These are phyloP conservation scores for Trifolium pratense DNA, from an alignment of 306 rosid species.

Conservation along the genomic window DNA sequence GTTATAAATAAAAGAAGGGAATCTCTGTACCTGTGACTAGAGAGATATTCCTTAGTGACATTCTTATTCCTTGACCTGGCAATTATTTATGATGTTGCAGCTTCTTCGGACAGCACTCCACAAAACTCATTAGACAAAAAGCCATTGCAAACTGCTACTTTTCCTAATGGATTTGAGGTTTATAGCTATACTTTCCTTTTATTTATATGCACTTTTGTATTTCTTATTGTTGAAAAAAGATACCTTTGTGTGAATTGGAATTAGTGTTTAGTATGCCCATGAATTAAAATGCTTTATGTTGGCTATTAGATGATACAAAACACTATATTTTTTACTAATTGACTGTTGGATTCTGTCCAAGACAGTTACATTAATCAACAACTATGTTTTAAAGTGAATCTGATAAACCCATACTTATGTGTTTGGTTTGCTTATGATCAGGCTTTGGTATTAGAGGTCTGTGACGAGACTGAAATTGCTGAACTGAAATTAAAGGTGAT, in stretches of 20 bases:
- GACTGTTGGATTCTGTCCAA: conserved; percentile 16
- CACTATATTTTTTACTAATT: conserved; percentile 18
- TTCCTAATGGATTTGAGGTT: conserved; percentile 96
- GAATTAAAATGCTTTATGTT: conserved; percentile 22
- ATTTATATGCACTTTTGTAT: conserved; percentile 27
- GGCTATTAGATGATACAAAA: conserved; percentile 29
- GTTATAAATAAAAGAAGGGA: not conserved
- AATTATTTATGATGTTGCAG: conserved; percentile 45
- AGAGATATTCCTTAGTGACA: not conserved
- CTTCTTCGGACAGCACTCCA: conserved; percentile 52
- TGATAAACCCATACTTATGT: conserved; percentile 26
- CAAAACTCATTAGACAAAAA: conserved; percentile 56
- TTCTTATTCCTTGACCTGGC: conserved; percentile 18
- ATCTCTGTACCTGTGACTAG: conserved; percentile 2
- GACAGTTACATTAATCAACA: conserved; percentile 13
- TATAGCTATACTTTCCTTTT: conserved; percentile 35
- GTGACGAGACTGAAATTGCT: conserved; percentile 97
- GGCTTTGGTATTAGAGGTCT: conserved; percentile 94
- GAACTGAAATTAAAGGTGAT: conserved; percentile 95
- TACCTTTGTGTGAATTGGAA: conserved; percentile 28
- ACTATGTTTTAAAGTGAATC: conserved; percentile 33
- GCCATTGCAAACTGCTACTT: conserved; percentile 57
- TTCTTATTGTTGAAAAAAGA: conserved; percentile 22
- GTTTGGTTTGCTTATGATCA: conserved; percentile 52
- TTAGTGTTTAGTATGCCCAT: not conserved